Conservation (phyloP, 2,329 filamentous ascomycete genomes). For the Parafenestella ontariensis region DNA sequence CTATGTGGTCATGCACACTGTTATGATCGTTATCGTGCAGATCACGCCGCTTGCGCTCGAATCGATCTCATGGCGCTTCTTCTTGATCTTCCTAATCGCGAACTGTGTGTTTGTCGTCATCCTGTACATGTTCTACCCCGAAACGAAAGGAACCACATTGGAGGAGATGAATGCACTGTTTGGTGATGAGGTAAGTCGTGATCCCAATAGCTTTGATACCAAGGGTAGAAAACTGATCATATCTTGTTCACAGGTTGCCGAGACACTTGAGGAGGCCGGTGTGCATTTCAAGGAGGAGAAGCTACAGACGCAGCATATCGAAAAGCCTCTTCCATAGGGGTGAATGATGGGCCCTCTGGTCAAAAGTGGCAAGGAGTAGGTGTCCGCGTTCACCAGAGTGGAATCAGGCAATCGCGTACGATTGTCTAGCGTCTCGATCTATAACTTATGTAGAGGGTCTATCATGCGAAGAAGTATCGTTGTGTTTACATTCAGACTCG, state of each 20-base stretch:
- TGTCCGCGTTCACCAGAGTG: no score
- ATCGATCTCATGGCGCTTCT: not conserved
- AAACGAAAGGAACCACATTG: not conserved
- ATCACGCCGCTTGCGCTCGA: not conserved
- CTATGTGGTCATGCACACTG: not conserved
- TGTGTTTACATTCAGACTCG: no score
- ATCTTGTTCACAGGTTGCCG: not conserved
- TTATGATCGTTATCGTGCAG: not conserved
- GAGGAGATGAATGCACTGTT: not conserved
- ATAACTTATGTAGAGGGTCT: no score
- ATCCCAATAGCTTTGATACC: no score
- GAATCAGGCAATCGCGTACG: no score
- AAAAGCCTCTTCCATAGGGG: not conserved
- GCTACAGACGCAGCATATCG: not conserved
- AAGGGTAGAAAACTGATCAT: no score
- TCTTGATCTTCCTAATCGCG: not conserved
- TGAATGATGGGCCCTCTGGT: no score
- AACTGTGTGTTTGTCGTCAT: not conserved
- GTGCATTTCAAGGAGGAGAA: not conserved
- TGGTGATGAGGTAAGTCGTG: not conserved
- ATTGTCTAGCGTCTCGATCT: no score
- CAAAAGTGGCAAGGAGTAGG: no score
- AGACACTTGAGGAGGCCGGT: not conserved
- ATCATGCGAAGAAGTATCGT: no score
- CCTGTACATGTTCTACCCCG: not conserved